phyloP scores from a whole-genome alignment of 768 basidiomycete species.

The Mycena vulgaris region DNA sequence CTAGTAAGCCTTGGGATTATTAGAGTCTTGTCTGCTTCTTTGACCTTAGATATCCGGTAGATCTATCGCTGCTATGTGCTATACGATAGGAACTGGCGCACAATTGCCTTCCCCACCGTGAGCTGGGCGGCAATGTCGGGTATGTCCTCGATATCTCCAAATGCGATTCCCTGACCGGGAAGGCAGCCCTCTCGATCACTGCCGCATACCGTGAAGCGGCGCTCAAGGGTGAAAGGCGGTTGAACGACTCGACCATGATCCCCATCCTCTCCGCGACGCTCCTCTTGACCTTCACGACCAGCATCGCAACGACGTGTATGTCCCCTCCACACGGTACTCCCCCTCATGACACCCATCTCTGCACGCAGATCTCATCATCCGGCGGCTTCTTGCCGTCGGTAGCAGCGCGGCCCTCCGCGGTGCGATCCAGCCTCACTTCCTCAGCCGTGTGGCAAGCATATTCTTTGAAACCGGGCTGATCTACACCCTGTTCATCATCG shows the following conservation, averaged over 20 bases:
- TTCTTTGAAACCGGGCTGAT: constrained; percentile 30
- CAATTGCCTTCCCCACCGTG: background rate
- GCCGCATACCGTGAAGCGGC: constrained; percentile 1
- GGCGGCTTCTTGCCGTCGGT: background rate
- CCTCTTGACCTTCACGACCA: constrained; percentile 19
- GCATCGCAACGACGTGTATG: constrained; percentile 26
- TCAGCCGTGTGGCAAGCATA: constrained; percentile 2
- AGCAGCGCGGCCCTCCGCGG: background rate
- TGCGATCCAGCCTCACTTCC: constrained; percentile 4
- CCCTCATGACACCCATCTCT: background rate
- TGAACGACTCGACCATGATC: constrained; percentile 11
- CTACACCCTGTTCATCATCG: constrained; percentile 24
- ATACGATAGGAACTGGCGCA: constrained; percentile 23
- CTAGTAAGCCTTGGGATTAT: background rate
- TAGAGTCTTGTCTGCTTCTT: no score
- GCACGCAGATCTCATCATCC: constrained; percentile 12
- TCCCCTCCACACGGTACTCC: background rate
- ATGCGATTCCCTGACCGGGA: background rate
- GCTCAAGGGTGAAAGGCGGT: background rate
- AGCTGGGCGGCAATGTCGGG: constrained; percentile 15
- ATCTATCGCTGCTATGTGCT: constrained; percentile 32
- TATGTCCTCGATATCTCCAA: background rate
- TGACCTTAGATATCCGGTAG: background rate
- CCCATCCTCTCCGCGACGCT: constrained; percentile 19
- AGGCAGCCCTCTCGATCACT: background rate